Base-by-base conservation (phyloP, 768 basidiomycete species). In the Mycena venus region DNA sequence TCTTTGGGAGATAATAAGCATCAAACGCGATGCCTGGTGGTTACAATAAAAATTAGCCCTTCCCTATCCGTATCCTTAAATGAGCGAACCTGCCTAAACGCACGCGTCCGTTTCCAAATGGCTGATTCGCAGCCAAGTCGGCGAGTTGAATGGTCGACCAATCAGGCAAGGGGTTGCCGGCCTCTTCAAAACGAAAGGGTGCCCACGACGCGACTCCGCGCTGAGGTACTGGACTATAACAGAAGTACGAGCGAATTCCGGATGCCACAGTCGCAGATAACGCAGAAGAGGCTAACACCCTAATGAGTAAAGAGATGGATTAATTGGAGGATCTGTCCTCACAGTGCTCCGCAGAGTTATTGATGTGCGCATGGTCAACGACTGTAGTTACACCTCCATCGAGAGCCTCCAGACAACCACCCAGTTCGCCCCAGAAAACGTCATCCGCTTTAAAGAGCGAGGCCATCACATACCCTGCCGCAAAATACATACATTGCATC, bases 331-430 rank as follows among this genome's bases (percentile, higher is more conserved):
- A 36, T 25, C 14, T 4, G 21, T 58, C 11, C 71, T 27, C 19
- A 75, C 75, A 65, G 34, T 75, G 75, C 1, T 55, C 70, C 4
- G 75, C 47, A 27, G 61, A 68, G 58, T 65, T n/a, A 36, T 63
- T 72, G 12, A 73, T 73, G 21, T 76, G 71, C 27, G 75, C 75
- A 47, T 76, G 75, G 59, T 76, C 75, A 11, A 76, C 71, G 3
- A 76, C 67, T 40, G 49, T 76, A 0, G 75, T 76, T 9, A 49
- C 55, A 4, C 75, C 75, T 19, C 34, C 65, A 51, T 76, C 75
- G 36, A 76, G 38, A 7, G 71, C 55, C 55, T 76, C 75, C 62
- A 76, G n/a, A 23, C 71, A 72, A 7, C 71, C 72, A 9, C 71
- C 70, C 34, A 76, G 31, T 60, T 72, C 40, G 10, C 75, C 75